phyloP scores from a whole-genome alignment of 2,329 filamentous ascomycete genomes.

The Colletotrichum incanum region DNA sequence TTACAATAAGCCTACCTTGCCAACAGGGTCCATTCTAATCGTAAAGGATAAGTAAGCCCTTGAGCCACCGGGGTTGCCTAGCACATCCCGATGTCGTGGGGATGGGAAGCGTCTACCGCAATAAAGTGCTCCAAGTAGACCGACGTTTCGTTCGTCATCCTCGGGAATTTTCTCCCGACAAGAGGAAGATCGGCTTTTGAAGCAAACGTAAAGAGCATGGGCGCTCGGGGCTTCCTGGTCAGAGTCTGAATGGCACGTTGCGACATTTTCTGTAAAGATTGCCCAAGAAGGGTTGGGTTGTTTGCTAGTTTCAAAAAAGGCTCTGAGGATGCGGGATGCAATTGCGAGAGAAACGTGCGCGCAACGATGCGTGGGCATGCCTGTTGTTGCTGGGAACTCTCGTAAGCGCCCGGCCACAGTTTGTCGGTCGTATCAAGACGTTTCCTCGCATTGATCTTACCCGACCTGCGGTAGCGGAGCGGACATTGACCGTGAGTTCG shows the following conservation, averaged over 20 bases:
- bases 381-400: background rate
- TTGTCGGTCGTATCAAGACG: background rate
- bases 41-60: too few relatives aligned
- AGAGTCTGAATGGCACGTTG: background rate
- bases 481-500: slow-evolving; percentile 20
- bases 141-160: background rate
- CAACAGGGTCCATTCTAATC: background rate
- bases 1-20: background rate
- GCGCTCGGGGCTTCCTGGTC: background rate
- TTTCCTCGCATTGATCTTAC: background rate
- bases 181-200: background rate
- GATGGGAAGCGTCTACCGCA: background rate
- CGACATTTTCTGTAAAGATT: background rate
- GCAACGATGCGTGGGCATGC: background rate
- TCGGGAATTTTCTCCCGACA: background rate
- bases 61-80: background rate
- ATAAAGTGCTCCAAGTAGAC: background rate
- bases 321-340: background rate
- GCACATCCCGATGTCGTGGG: background rate
- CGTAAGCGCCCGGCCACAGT: background rate
- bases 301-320: background rate
- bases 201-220: background rate
- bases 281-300: background rate
- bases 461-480: background rate
- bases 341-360: background rate